phyloP scores from a whole-genome alignment of 2,329 filamentous ascomycete species.

The Aspergillus luchuensis region DNA sequence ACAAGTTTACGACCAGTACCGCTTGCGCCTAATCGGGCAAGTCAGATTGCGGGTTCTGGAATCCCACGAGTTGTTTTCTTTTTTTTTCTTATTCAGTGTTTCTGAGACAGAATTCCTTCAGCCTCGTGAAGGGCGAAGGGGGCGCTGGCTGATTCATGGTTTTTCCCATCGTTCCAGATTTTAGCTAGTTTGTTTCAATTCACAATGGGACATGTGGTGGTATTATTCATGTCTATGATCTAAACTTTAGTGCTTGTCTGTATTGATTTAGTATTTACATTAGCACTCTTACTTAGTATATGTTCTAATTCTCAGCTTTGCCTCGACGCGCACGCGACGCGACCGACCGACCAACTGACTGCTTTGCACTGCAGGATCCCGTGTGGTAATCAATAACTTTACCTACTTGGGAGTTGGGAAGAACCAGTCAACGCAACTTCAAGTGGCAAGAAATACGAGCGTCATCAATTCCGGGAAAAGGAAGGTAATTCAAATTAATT shows the following conservation, averaged over 20 bases:
- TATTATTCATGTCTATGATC: too few relatives aligned
- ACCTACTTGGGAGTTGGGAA: neutral
- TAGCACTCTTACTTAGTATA: neutral
- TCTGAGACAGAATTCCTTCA: neutral
- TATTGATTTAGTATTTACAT: too few relatives aligned
- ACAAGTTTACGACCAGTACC: neutral
- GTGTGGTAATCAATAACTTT: neutral
- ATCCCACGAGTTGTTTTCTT: neutral
- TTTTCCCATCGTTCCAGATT: neutral
- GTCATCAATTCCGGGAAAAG: neutral
- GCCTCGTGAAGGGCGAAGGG: neutral
- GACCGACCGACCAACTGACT: constrained; percentile 12
- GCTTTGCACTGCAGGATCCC: neutral
- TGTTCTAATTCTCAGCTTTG: neutral
- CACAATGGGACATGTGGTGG: too few relatives aligned
- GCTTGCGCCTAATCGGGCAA: neutral
- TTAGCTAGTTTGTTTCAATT: neutral
- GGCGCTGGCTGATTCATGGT: neutral
- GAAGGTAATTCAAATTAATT: neutral
- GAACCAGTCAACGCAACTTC: neutral
- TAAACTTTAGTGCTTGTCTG: too few relatives aligned
- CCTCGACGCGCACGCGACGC: constrained; percentile 20
- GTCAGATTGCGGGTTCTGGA: neutral
- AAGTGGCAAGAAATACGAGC: neutral
- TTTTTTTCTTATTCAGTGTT: neutral